These are phyloP conservation scores for Dentiscutata heterogama DNA, from an alignment of 371 early-diverging fungal genomes.

Conservation along the genomic window DNA sequence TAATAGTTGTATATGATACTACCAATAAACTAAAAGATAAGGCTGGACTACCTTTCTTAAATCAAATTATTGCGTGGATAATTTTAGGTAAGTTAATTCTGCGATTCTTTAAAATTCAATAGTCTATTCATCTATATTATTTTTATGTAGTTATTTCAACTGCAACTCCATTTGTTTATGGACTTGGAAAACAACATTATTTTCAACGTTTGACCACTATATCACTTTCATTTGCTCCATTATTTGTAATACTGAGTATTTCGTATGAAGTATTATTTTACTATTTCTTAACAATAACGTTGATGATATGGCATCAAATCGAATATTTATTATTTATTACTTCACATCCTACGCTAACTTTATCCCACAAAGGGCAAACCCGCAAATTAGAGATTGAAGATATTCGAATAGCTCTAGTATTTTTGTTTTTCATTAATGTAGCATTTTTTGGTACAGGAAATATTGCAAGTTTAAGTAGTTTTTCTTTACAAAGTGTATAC, in stretches of 20 bases:
- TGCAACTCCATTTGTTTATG: slow-evolving; percentile 72
- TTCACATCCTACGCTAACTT: too few relatives aligned
- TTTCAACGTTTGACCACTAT: slow-evolving; percentile 81
- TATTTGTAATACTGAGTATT: slow-evolving; percentile 87
- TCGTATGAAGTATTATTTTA: slow-evolving; percentile 94
- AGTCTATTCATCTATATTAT: neutral
- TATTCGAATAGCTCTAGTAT: slow-evolving; percentile 55
- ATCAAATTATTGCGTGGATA: slow-evolving; percentile 76
- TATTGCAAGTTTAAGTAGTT: slow-evolving; percentile 89
- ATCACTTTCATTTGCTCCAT: slow-evolving; percentile 88
- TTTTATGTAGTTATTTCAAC: slow-evolving; percentile 61
- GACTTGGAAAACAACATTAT: slow-evolving; percentile 76
- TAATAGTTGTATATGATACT: slow-evolving; percentile 63
- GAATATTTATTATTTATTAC: slow-evolving; percentile 60
- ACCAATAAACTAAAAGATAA: slow-evolving; percentile 63
- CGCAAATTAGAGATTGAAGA: slow-evolving; percentile 27
- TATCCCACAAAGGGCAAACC: neutral
- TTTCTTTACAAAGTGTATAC: slow-evolving; percentile 91
- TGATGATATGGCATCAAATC: slow-evolving; percentile 84
- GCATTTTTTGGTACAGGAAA: slow-evolving; percentile 98
- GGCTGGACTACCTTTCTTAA: slow-evolving; percentile 75
- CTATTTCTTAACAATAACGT: slow-evolving; percentile 76
- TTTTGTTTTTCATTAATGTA: slow-evolving; percentile 90
- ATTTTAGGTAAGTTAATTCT: slow-evolving; percentile 64
- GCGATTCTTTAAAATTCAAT: neutral